phyloP scores from a whole-genome alignment of 2,329 filamentous ascomycete species.

The Periglandula ipomoeae region DNA sequence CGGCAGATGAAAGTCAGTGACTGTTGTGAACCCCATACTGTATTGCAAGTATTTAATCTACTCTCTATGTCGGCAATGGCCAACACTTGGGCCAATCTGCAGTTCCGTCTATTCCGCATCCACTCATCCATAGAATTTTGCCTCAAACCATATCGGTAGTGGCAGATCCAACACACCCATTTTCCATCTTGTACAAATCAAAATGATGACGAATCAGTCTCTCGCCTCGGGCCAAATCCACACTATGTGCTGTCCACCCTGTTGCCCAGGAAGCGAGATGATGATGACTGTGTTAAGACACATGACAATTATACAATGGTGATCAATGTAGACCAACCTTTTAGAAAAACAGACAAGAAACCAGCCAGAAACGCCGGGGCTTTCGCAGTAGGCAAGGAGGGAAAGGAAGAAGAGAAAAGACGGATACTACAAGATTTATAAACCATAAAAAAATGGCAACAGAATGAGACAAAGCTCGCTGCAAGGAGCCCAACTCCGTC shows the following conservation, averaged over 20 bases:
- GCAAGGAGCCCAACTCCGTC: conserved; percentile 17
- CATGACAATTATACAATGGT: background rate
- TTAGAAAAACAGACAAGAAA: background rate
- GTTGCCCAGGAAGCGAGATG: background rate
- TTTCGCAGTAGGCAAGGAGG: background rate
- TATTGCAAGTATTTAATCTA: conserved; percentile 3
- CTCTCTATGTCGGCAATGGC: background rate
- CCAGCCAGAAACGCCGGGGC: conserved; percentile 1
- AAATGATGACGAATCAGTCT: background rate
- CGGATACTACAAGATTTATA: conserved; percentile 1
- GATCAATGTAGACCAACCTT: background rate
- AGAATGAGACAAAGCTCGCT: background rate
- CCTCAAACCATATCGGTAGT: background rate
- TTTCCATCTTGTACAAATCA: background rate
- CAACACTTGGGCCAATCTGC: background rate
- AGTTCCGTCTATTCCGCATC: background rate
- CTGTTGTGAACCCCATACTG: background rate
- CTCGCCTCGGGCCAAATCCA: background rate
- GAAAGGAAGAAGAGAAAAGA: background rate
- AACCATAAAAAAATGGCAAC: background rate
- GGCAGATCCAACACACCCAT: conserved; percentile 1
- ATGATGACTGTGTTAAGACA: background rate
- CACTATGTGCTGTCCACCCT: background rate
- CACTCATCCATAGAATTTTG: background rate
- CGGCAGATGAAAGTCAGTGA: background rate